Percentiles rank a stretch among this genome's conserved stretches.
Conservation (phyloP, 345 rosid genomes). For the Rhizophora apiculata region DNA sequence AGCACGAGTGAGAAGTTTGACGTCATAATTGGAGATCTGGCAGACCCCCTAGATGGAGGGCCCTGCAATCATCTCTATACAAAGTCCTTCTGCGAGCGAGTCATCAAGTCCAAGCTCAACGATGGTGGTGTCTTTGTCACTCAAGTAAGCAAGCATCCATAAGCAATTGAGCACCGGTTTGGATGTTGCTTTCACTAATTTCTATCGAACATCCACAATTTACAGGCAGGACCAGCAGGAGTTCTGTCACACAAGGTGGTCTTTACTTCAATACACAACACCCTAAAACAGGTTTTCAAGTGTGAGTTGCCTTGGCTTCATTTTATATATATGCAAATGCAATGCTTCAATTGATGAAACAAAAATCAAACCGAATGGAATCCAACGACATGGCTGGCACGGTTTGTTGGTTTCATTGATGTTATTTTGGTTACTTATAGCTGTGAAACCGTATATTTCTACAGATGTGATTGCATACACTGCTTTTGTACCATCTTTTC, state of each 20-base stretch:
- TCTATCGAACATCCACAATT: background rate
- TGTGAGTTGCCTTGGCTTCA: background rate
- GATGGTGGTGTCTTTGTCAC: slow-evolving; percentile 22
- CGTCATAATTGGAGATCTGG: slow-evolving; percentile 20
- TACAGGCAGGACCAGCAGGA: slow-evolving; percentile 18
- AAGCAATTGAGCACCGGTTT: no score
- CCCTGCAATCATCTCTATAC: slow-evolving; percentile 22
- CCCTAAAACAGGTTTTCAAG: slow-evolving; percentile 17
- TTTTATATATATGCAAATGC: no score
- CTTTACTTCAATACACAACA: slow-evolving; percentile 21
- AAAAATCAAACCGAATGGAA: no score
- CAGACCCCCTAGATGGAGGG: slow-evolving; percentile 23
- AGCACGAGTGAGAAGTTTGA: slow-evolving; percentile 14
- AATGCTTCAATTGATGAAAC: no score
- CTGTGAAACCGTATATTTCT: background rate
- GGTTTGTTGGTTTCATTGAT: no score
- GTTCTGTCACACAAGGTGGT: slow-evolving; percentile 21
- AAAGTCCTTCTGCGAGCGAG: slow-evolving; percentile 17
- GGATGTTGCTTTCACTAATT: background rate
- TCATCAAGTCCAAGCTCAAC: slow-evolving; percentile 15
- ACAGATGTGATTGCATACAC: slow-evolving; percentile 78
- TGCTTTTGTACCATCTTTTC: slow-evolving; percentile 83
- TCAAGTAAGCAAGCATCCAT: slow-evolving; percentile 13
- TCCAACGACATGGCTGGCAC: no score
- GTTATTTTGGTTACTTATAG: no score